phyloP scores from a whole-genome alignment of 768 basidiomycete genomes.

The Rhodotorula kratochvilovae region DNA sequence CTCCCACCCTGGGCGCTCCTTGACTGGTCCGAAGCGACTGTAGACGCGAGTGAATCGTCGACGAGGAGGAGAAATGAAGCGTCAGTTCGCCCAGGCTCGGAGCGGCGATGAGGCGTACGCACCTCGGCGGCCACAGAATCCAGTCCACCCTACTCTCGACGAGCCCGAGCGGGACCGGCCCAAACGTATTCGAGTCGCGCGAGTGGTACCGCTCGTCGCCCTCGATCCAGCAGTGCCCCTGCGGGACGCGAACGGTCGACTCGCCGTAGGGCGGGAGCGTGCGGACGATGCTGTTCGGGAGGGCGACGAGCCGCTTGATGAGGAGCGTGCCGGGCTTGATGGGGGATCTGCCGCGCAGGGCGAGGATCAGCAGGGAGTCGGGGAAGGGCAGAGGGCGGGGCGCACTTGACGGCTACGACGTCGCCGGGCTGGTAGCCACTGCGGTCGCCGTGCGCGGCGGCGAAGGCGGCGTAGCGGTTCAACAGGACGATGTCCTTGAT shows the following conservation, averaged over 20 bases:
- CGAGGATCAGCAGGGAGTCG: neutral
- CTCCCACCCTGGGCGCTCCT: constrained; percentile 25
- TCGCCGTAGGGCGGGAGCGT: constrained; percentile 32
- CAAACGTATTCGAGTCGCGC: constrained; percentile 40
- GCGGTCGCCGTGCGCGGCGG: constrained; percentile 2
- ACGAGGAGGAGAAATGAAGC: fast-evolving
- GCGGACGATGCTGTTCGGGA: constrained; percentile 40
- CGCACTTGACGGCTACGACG: constrained; percentile 40
- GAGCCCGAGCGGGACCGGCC: constrained; percentile 37
- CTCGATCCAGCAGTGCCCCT: constrained; percentile 40
- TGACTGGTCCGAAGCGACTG: constrained; percentile 24
- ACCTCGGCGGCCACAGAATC: constrained; percentile 35
- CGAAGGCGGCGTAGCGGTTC: constrained; percentile 32
- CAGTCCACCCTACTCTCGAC: constrained; percentile 32
- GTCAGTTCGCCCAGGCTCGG: neutral
- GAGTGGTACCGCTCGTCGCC: constrained; percentile 43
- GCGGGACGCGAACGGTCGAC: constrained; percentile 22
- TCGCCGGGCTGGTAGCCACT: constrained; percentile 36
- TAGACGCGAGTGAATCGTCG: no score
- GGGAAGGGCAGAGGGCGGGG: neutral
- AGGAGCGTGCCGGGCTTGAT: constrained; percentile 32
- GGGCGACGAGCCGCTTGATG: constrained; percentile 43
- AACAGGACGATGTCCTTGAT: constrained; percentile 41
- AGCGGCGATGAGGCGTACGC: no score
- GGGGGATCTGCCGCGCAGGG: constrained; percentile 18